Percentiles rank a stretch among this genome's conserved stretches.
Evolutionary conservation across 306 rosid genomes (phyloP).

Genomic region (Casuarina glauca): DNA sequence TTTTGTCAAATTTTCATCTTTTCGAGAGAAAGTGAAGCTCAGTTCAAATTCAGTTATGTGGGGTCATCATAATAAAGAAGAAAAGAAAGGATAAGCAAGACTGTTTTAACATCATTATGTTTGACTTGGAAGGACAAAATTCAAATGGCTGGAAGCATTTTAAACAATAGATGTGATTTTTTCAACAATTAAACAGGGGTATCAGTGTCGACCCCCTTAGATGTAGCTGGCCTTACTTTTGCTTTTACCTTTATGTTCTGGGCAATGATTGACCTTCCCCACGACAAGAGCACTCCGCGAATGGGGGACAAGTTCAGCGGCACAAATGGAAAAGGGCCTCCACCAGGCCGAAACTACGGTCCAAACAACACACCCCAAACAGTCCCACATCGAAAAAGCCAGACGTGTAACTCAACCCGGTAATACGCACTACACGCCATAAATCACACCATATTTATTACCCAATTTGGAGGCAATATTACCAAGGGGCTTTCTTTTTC

Average conservation of each 20-base stretch:
- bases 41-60: background rate
- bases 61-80: background rate
- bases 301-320: background rate
- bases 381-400: slow-evolving; percentile 14
- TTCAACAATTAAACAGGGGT: background rate
- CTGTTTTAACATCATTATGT: slow-evolving; percentile 8
- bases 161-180: slow-evolving; percentile 5
- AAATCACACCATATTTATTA: background rate
- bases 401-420: slow-evolving; percentile 3
- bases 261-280: background rate
- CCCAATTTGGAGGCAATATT: slow-evolving; percentile 22
- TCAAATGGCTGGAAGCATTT: background rate
- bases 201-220: background rate
- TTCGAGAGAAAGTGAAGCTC: background rate
- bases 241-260: background rate
- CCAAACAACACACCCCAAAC: background rate
- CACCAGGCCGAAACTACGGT: slow-evolving; percentile 8
- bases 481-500: background rate
- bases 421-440: background rate
- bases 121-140: slow-evolving; percentile 5
- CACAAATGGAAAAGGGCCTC: background rate
- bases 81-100: background rate
- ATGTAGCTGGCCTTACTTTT: background rate
- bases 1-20: background rate
- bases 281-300: background rate